Percentiles rank a stretch among this genome's conserved stretches.
These are phyloP conservation scores for Psidium friedrichsthalianum DNA, from an alignment of 345 rosid species.

Conservation along the genomic window DNA sequence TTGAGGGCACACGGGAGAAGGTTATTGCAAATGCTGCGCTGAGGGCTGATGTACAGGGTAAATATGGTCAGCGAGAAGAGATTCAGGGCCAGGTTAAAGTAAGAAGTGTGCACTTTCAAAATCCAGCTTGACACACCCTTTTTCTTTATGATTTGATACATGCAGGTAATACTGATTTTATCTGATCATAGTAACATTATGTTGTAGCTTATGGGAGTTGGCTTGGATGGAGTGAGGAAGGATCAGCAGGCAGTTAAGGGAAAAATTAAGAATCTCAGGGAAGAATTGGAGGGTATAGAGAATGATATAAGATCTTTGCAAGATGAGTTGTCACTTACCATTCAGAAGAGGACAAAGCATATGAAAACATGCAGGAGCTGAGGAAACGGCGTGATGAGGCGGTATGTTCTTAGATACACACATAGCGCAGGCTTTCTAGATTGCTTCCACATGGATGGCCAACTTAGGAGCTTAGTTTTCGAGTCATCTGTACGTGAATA, in stretches of 20 bases:
- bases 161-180: neutral
- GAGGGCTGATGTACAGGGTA: constrained; percentile 79
- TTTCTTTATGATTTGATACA: neutral
- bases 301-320: constrained; percentile 43
- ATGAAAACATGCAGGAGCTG: constrained; percentile 37
- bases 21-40: constrained; percentile 76
- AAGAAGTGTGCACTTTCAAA: constrained; percentile 10
- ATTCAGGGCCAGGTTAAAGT: constrained; percentile 95
- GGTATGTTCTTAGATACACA: constrained; percentile 26
- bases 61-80: constrained; percentile 76
- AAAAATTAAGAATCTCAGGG: constrained; percentile 42
- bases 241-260: constrained; percentile 63
- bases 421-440: neutral
- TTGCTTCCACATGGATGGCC: neutral
- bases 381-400: constrained; percentile 56
- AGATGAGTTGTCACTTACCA: constrained; percentile 38
- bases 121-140: neutral
- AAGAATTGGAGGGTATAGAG: constrained; percentile 41
- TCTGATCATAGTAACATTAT: neutral
- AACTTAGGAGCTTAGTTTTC: neutral
- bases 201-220: constrained; percentile 72
- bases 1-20: constrained; percentile 86
- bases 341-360: constrained; percentile 54
- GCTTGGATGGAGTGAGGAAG: constrained; percentile 82
- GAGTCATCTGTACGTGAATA: neutral